Conservation (phyloP, 2,329 filamentous ascomycete genomes). For the Ophiocordyceps sinensis region DNA sequence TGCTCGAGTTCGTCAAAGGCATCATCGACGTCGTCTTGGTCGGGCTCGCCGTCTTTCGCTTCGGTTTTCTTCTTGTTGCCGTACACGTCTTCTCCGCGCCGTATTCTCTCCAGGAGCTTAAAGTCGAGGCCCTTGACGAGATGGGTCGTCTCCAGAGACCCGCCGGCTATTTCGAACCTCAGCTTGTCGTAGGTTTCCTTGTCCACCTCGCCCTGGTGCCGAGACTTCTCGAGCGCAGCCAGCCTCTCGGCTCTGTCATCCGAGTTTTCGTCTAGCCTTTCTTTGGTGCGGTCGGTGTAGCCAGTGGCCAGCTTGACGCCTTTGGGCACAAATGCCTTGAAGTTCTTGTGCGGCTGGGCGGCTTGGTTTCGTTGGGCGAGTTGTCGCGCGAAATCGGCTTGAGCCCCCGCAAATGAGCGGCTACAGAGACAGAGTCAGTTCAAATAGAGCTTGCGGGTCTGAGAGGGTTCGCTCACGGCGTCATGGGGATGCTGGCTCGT, state of each 20-base stretch:
- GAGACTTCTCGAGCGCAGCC: conserved; percentile 63
- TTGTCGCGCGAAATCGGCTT: conserved; percentile 68
- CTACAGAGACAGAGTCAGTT: conserved; percentile 23
- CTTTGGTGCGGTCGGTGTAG: conserved; percentile 69
- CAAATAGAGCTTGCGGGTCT: not conserved
- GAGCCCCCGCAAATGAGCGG: conserved; percentile 42
- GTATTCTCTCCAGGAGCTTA: conserved; percentile 56
- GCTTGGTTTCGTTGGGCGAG: conserved; percentile 56
- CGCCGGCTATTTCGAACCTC: conserved; percentile 64
- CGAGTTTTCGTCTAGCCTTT: conserved; percentile 38
- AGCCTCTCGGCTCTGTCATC: conserved; percentile 50
- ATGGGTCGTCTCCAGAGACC: conserved; percentile 68
- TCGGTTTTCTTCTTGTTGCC: conserved; percentile 16
- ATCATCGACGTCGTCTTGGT: conserved; percentile 40
- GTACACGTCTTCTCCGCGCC: conserved; percentile 54
- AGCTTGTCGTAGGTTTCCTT: conserved; percentile 62
- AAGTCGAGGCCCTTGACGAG: conserved; percentile 87
- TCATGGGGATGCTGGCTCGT: conserved; percentile 81
- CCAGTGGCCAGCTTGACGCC: conserved; percentile 67
- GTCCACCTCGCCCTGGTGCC: conserved; percentile 76
- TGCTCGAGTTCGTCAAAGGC: conserved; percentile 47
- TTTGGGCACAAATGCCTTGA: conserved; percentile 67
- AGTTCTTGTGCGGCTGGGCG: conserved; percentile 50
- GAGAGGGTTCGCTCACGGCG: conserved; percentile 48
- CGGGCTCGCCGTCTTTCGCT: conserved; percentile 6